These are phyloP conservation scores for barley (Hordeum vulgare) DNA, from an alignment of 176 grass and related monocot genomes.

Conservation along the genomic window DNA sequence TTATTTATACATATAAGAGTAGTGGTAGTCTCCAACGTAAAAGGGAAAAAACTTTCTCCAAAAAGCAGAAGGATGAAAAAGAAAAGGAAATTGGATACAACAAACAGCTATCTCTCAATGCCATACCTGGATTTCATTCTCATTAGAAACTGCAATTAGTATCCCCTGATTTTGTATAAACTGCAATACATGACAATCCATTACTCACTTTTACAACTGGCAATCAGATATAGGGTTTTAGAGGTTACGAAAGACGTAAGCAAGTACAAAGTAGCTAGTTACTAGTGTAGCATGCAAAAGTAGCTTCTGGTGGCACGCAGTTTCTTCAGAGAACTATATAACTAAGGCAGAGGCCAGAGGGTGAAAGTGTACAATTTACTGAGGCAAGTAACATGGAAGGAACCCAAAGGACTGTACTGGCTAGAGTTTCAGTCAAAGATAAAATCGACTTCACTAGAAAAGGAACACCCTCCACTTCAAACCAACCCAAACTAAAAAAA, in stretches of 20 bases:
- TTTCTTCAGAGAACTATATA: neutral
- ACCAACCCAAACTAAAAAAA: neutral
- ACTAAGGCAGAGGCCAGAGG: neutral
- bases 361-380: neutral
- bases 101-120: neutral
- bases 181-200: conserved; percentile 34
- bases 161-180: conserved; percentile 87
- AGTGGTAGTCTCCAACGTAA: neutral
- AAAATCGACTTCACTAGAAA: neutral
- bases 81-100: neutral
- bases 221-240: neutral
- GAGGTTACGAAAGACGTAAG: neutral
- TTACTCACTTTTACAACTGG: neutral
- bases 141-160: conserved; percentile 77
- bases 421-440: neutral
- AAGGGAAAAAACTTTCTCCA: neutral
- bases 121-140: conserved; percentile 89
- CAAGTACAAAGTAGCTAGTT: neutral
- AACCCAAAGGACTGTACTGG: neutral
- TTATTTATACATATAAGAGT: neutral
- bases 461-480: neutral
- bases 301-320: neutral
- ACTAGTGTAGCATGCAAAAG: neutral
- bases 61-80: neutral
- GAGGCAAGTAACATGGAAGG: neutral